phyloP scores from a whole-genome alignment of 352 stramenopile genomes.

The Elongisporangium prolatum region DNA sequence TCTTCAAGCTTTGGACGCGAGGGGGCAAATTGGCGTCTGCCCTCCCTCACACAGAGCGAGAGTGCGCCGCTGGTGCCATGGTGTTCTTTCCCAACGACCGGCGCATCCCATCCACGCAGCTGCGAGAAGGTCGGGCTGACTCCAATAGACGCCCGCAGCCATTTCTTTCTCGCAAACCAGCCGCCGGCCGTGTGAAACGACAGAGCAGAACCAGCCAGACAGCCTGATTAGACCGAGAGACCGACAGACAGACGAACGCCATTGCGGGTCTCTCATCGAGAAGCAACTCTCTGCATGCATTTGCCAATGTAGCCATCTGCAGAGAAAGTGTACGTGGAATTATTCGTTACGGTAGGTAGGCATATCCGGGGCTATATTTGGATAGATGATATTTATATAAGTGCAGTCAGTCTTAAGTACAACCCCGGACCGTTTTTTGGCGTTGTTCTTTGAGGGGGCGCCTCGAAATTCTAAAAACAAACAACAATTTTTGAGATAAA shows the following conservation, averaged over 20 bases:
- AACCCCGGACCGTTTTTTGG: not conserved
- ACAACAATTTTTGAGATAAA: not conserved
- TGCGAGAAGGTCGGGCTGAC: not conserved
- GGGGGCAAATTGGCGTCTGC: not conserved
- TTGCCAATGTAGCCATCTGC: not conserved
- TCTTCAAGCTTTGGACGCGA: not conserved
- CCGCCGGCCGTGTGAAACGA: not conserved
- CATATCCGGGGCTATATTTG: not conserved
- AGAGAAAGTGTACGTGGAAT: not conserved
- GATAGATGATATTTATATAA: not conserved
- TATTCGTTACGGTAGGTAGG: not conserved
- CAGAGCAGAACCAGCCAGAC: not conserved
- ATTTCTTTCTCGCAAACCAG: not conserved
- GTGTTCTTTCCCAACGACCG: not conserved
- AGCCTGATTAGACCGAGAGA: not conserved
- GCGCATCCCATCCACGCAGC: not conserved
- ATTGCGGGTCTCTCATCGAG: not conserved
- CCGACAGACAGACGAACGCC: not conserved
- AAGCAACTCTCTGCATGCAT: not conserved
- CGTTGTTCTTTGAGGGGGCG: not conserved
- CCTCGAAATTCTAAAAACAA: not conserved
- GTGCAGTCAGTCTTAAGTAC: no score
- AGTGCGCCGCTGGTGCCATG: not conserved
- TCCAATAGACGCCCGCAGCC: not conserved
- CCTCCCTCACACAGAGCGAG: not conserved